Evolutionary conservation across 768 basidiomycete genomes (phyloP).

Genomic region (Hysterangium stoloniferum): DNA sequence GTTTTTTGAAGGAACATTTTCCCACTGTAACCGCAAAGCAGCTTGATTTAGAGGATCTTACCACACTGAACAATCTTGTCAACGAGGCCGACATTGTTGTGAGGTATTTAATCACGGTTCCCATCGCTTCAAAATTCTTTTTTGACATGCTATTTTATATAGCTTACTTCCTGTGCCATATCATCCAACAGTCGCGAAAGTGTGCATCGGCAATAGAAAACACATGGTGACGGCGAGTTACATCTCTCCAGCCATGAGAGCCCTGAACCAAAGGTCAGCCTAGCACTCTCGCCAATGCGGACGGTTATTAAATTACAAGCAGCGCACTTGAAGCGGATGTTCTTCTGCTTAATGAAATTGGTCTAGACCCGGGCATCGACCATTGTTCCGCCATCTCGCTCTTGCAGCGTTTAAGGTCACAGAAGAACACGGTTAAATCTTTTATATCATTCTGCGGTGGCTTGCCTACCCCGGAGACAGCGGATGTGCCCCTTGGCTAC

Average conservation of each 20-base stretch:
- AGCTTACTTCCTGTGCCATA: slow-evolving; percentile 77
- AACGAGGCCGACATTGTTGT: slow-evolving; percentile 69
- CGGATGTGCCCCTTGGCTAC: slow-evolving; percentile 69
- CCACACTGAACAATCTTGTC: slow-evolving; percentile 45
- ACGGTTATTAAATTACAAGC: neutral
- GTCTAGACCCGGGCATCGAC: slow-evolving; percentile 84
- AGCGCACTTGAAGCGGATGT: slow-evolving; percentile 60
- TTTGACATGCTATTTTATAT: neutral
- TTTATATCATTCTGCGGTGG: slow-evolving; percentile 94
- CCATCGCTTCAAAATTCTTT: neutral
- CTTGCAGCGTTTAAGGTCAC: slow-evolving; percentile 39
- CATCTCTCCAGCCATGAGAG: slow-evolving; percentile 68
- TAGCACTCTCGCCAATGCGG: neutral
- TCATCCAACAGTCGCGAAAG: slow-evolving; percentile 62
- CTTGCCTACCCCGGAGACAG: slow-evolving; percentile 67
- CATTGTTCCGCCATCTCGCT: slow-evolving; percentile 80
- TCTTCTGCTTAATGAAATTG: slow-evolving; percentile 82
- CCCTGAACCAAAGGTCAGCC: slow-evolving; percentile 47
- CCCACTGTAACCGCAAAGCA: slow-evolving; percentile 46
- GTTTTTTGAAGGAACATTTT: slow-evolving; percentile 32
- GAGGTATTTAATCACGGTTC: slow-evolving; percentile 40
- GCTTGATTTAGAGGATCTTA: slow-evolving; percentile 49
- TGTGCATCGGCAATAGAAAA: slow-evolving; percentile 60
- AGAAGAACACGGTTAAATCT: slow-evolving; percentile 51
- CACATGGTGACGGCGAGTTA: slow-evolving; percentile 92